Evolutionary conservation across 305 asterid genomes (phyloP), one percentile per base, ranked within the genome.

Genomic region (Solanum chacoense): DNA sequence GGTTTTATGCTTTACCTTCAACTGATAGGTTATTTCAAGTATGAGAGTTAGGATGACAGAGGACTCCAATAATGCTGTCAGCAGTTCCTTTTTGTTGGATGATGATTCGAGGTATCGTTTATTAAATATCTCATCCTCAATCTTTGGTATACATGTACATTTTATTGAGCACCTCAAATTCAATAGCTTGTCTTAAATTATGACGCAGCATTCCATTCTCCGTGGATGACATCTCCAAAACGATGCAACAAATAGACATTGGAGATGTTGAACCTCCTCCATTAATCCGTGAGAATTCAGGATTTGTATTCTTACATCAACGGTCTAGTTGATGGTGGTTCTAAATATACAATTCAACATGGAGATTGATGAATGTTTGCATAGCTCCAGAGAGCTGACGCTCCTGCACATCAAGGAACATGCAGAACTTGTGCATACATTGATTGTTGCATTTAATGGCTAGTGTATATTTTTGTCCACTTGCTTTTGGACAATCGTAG

Each of bases 21-120:
- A 71, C 86, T 42, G 86, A 76, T 76, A 97, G 99, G 99, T 97
- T 89, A 95, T 97, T 88, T 95, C 98, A 92, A 95, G 93, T 89
- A 94, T 97, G 94, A 95, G 99, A 92, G 92, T 81, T 78, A 91
- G 94, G 98, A 96, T 95, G 99, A 93, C 98, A 84, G 99, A 97
- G 91, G 99, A 95, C 92, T 94, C 99, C 3, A 95, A 95, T 95
- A 96, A 93, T 88, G 94, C 94, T 67, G 96, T 96, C 89, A 95
- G 98, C 96, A 96, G 96, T 91, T 97, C 99, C 84, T 97, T 97
- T 91, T 93, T 97, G 90, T 92, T 97, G 91, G 99, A 97, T 38
- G 99, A 97, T 84, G 99, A 96, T 90, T 95, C 99, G 34, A 97
- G 99, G 99, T 96, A 93, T 55, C 1, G 3, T 50, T 84, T 84